A percentile compares a stretch with the other conserved stretches of the same genome.
These are phyloP conservation scores for Neurospora sp. DNA, from an alignment of 495 filamentous ascomycete species.

Conservation along the genomic window DNA sequence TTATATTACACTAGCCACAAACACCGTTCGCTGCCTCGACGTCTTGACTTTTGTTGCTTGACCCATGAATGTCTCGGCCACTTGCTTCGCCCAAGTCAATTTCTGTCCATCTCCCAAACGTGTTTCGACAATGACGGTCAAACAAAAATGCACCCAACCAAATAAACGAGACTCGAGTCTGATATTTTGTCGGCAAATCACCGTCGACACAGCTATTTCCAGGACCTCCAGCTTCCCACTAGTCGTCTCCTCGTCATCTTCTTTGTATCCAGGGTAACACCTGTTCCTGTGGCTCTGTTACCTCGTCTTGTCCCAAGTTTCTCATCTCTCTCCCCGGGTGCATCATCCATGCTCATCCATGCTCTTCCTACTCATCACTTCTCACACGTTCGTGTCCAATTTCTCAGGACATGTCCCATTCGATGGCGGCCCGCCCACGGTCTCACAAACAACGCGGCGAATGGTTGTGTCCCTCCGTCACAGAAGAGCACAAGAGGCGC, in stretches of 20 bases:
- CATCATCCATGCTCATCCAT: not conserved
- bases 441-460: not conserved
- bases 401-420: not conserved
- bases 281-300: not conserved
- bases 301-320: not conserved
- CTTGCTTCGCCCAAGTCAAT: not conserved
- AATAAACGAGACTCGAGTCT: not conserved
- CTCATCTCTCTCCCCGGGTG: not conserved
- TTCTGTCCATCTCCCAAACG: not conserved
- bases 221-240: not conserved
- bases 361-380: not conserved
- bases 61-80: not conserved
- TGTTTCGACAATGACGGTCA: not conserved
- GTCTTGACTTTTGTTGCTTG: not conserved
- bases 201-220: not conserved
- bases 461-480: not conserved
- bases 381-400: not conserved
- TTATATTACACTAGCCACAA: not conserved
- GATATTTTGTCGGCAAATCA: not conserved
- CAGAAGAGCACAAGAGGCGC: not conserved
- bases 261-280: not conserved
- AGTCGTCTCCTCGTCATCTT: not conserved
- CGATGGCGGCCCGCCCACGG: not conserved
- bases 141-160: not conserved
- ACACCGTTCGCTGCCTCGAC: not conserved